Evolutionary conservation across 305 asterid genomes (phyloP).

Genomic region (Fraxinus sp.): DNA sequence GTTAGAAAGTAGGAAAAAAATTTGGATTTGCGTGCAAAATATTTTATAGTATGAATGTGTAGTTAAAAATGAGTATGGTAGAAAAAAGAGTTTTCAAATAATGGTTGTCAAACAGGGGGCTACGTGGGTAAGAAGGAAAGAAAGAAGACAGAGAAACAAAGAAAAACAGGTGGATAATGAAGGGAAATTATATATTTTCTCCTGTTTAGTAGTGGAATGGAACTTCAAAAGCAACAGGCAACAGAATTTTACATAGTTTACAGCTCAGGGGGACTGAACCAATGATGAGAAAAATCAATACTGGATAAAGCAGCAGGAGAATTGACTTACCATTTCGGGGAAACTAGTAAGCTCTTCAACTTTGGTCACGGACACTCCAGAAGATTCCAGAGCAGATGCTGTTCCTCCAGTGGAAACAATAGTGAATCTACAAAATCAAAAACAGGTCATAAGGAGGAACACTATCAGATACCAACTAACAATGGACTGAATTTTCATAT

Average conservation of each 20-base stretch:
- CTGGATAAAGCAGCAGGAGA: slow-evolving; percentile 4
- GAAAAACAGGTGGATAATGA: background rate
- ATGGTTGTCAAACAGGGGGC: too few relatives aligned
- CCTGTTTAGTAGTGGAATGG: background rate
- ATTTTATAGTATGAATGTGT: too few relatives aligned
- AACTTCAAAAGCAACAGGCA: background rate
- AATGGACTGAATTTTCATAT: background rate
- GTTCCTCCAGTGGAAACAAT: slow-evolving; percentile 98
- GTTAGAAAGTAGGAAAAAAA: too few relatives aligned
- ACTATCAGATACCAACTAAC: background rate
- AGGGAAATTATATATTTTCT: background rate
- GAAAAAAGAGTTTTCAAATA: too few relatives aligned
- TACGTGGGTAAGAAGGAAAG: background rate
- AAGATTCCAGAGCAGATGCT: slow-evolving; percentile 65
- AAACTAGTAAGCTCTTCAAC: slow-evolving; percentile 87
- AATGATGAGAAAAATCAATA: background rate
- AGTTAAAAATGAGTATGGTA: too few relatives aligned
- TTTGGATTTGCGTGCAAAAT: too few relatives aligned
- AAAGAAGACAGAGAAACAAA: background rate
- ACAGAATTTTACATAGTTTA: background rate
- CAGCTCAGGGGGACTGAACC: background rate
- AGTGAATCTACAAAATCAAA: slow-evolving; percentile 51
- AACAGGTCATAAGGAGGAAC: slow-evolving; percentile 12
- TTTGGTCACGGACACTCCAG: slow-evolving; percentile 81
- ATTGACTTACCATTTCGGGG: slow-evolving; percentile 80